Base-by-base conservation (phyloP, 192 early-diverging fungal genomes). In the Backusella luteola region DNA sequence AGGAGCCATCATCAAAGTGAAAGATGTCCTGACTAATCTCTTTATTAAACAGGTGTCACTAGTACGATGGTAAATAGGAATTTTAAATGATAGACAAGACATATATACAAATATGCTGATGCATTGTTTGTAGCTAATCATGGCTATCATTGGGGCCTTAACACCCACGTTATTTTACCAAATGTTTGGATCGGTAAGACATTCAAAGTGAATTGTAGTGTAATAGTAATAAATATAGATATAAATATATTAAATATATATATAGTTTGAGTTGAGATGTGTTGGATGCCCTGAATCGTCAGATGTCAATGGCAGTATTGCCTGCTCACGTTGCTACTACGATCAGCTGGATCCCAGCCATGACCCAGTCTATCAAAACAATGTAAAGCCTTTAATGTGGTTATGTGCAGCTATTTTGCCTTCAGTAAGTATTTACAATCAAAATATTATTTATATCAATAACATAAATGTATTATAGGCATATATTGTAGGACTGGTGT, bases 131-230 rank as follows among this genome's bases (percentile, higher is more conserved):
- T 49, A 49, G 90, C 88, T 99, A 12, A 95, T 98, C 79, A 94
- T 97, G 91, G 91, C 93, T 0, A 90, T 98, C 38, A 93, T 98
- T 79, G 96, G 94, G 14, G 93, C 90, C 21, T 93, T 99, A 84
- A 94, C 95, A 1, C 98, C 98, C 1, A 97, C 98, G 11, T 76
- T 98, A 35, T 99, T 98, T 76, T 97, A 97, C 82, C 91, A 95
- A 71, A 93, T 94, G 29, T 95, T 94, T 85, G 98, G 95, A 12
- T 76, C 81, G 26, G 85, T 90, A 86, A 80, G 81, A 83, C 23
- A 29, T 39, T 32, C 14, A 8, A 66, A 32, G 11, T 15, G 41
- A 70, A 69, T 6, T 14, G 21, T 15, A 69, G 3, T 19, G 23
- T 38, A 15, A 23, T 34, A 21, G 32, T 63, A 34, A 8, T 21